Base-by-base conservation (phyloP, 331 rosid genomes). In the Pyracantha coccinea region DNA sequence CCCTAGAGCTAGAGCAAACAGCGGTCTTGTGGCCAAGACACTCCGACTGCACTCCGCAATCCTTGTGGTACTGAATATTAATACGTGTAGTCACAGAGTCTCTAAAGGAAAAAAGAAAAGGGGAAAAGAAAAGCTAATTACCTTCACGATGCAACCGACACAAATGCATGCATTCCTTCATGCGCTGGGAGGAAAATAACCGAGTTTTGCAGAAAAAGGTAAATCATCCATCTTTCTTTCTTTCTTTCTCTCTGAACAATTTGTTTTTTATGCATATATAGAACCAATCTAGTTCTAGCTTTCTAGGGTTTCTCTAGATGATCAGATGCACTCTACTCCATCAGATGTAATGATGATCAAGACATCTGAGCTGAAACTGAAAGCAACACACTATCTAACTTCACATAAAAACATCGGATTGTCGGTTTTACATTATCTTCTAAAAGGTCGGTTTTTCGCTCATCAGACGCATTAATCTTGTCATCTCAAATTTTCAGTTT, bases 331-430 rank as follows among this genome's bases (percentile, higher is more conserved):
- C 70, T 66, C 25, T 65, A 28, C 44, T 63, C 68, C 11, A 63
- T 5, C 32, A 17, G 1, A 24, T 16, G 52, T 13, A 41, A 21
- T 64, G 55, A 52, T 60, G 71, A 70, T 50, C 29, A 28, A 12
- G 81, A 77, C 76, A 21, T 60, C 76, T 28, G 44, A 77, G 53
- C 76, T 29, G 57, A 20, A 60, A 31, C 13, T 16, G 66, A 71
- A 12, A 55, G 53, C 9, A 21, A 55, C 66, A 54, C 21, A 38
- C 20, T 14, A 53, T 71, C 75, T 55, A 2, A 71, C 17, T 66
- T 14, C 32, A 17, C 25, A 7, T 6, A 32, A 0, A 32, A 19
- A 53, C 41, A 55, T n/a, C 25, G 14, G 64, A 53, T 53, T 52
- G 11, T 41, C 5, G 15, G 12, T 70, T 13, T 6, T 58, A 28